phyloP scores from a whole-genome alignment of 163 green algal genomes.

The Scenedesmus sp. region DNA sequence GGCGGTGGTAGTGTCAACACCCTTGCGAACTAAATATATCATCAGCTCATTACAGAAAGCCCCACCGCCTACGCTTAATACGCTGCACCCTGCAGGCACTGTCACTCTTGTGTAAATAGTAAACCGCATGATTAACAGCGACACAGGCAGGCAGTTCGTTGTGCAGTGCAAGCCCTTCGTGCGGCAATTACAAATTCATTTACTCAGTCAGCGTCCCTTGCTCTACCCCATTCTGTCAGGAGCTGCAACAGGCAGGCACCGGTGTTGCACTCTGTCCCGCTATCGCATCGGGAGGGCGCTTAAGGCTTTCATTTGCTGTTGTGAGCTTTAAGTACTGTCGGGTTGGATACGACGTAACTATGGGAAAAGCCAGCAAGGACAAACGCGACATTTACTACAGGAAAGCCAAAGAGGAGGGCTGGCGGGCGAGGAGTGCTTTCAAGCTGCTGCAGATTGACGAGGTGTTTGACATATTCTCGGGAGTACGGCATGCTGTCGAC shows the following conservation, averaged over 20 bases:
- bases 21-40: no score
- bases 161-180: no score
- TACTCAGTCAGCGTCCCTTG: not conserved
- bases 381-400: constrained; percentile 99
- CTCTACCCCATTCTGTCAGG: not conserved
- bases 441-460: constrained; percentile 99
- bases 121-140: no score
- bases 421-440: constrained; percentile 94
- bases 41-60: no score
- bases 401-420: constrained; percentile 98
- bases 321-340: no score
- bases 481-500: constrained; percentile 94
- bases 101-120: no score
- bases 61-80: no score
- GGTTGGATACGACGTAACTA: not conserved
- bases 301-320: not conserved
- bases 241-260: not conserved
- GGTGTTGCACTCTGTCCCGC: not conserved
- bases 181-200: no score
- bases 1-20: no score
- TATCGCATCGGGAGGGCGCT: not conserved
- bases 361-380: constrained; percentile 80
- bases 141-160: no score
- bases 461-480: constrained; percentile 90
- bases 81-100: no score